A percentile compares a stretch with the other conserved stretches of the same genome.
These are phyloP conservation scores for Eragrostis tef DNA, from an alignment of 202 grass and related monocot genomes.

Conservation along the genomic window DNA sequence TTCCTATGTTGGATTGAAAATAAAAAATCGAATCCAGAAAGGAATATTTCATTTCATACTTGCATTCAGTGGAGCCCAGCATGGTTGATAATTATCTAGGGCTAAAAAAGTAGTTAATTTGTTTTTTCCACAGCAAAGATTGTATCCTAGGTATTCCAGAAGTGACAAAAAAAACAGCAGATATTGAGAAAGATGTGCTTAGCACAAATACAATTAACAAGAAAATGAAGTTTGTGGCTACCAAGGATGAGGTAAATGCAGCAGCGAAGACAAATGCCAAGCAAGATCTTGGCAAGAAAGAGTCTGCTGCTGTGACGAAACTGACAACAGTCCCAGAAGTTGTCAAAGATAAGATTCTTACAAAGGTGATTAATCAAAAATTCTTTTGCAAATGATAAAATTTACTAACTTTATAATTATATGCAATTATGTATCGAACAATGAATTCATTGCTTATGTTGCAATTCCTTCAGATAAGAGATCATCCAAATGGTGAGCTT, in stretches of 20 bases:
- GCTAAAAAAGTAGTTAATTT: constrained; percentile 42
- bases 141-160: constrained; percentile 23
- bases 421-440: constrained; percentile 17
- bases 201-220: constrained; percentile 46
- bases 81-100: constrained; percentile 18
- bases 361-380: constrained; percentile 36
- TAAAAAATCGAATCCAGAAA: background rate
- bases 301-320: constrained; percentile 1
- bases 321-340: constrained; percentile 38
- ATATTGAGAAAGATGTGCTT: constrained; percentile 52
- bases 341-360: constrained; percentile 31
- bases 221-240: constrained; percentile 23
- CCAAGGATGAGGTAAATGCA: constrained; percentile 34
- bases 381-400: constrained; percentile 15
- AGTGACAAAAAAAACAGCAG: constrained; percentile 47
- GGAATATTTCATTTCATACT: constrained; percentile 22
- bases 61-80: background rate
- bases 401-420: constrained; percentile 23
- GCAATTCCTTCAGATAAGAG: constrained; percentile 30
- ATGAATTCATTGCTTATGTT: constrained; percentile 10
- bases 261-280: constrained; percentile 25
- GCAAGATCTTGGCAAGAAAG: constrained; percentile 26
- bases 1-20: too few species aligned
- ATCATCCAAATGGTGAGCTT: constrained; percentile 37
- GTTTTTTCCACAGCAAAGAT: constrained; percentile 59